phyloP scores from a whole-genome alignment of 148 eudicot species.

The Cornus controversa region DNA sequence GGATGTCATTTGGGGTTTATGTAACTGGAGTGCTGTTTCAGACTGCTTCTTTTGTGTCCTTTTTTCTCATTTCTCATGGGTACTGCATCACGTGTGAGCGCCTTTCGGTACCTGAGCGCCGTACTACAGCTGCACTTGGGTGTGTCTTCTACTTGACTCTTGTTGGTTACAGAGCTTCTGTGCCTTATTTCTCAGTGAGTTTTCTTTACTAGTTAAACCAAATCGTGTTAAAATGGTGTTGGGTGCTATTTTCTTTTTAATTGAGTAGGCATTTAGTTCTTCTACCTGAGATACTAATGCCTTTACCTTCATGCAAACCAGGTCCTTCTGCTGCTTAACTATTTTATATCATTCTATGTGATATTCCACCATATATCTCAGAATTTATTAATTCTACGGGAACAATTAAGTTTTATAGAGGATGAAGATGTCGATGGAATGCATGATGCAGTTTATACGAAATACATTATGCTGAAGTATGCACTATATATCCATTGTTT shows the following conservation, averaged over 20 bases:
- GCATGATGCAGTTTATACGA: slow-evolving; percentile 75
- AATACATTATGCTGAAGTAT: slow-evolving; percentile 90
- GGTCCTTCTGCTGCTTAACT: slow-evolving; percentile 77
- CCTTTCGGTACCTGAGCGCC: slow-evolving; percentile 67
- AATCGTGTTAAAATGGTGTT: neutral
- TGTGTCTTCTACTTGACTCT: slow-evolving; percentile 85
- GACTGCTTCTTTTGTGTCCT: slow-evolving; percentile 83
- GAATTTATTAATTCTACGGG: slow-evolving; percentile 64
- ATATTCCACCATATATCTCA: slow-evolving; percentile 81
- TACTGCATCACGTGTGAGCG: slow-evolving; percentile 94
- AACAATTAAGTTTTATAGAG: slow-evolving; percentile 65
- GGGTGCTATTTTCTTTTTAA: neutral
- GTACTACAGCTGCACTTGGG: slow-evolving; percentile 72
- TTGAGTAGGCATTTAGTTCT: neutral
- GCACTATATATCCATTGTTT: slow-evolving; percentile 7
- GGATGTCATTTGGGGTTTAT: slow-evolving; percentile 97
- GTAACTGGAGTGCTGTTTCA: slow-evolving; percentile 84
- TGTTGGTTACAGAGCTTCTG: slow-evolving; percentile 88
- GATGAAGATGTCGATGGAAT: slow-evolving; percentile 76
- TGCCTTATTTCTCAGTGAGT: slow-evolving; percentile 91
- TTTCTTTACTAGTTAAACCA: neutral
- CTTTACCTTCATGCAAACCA: slow-evolving; percentile 30
- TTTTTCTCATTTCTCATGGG: slow-evolving; percentile 83
- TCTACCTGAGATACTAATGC: slow-evolving; percentile 10
- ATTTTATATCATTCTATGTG: slow-evolving; percentile 66